Base-by-base conservation (phyloP, 2,329 filamentous ascomycete genomes). In the Beauveria scarabaeidicola region DNA sequence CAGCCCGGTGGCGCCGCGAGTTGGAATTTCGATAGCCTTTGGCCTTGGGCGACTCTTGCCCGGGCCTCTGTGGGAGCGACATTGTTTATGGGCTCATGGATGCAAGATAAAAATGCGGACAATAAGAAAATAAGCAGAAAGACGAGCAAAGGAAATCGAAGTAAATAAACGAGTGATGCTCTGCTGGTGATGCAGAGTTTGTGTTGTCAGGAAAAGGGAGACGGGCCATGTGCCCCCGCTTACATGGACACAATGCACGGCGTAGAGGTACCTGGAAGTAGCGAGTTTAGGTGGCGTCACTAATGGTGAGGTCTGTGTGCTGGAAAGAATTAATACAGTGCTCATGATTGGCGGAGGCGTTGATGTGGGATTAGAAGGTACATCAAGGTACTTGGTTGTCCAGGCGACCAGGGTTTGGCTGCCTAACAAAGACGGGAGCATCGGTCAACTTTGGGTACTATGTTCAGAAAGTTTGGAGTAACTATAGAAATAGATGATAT, bases 131-230 rank as follows among this genome's bases (percentile, higher is more conserved):
- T 17, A 21, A 27, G 15, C 9, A 59, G 11, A 40, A 54, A 21
- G 9, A 56, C 25, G 41, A 32, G 23, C 8, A 25, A 36, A 41
- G n/a, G 25, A 60, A 47, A 32, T 2, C n/a, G 7, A 55, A 48
- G 51, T 19, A 32, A 55, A 27, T 29, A 60, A 60, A 55, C 50
- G 50, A 60, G 58, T 52, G 57, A 47, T 47, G 57, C 57, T 40
- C 41, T 46, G 48, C 10, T 47, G 48, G 56, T 52, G 47, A 53
- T 59, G 57, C 57, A 59, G 48, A 59, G 57, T 59, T 59, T 59
- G 57, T 52, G 57, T 59, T 59, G 57, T 47, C 57, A 52, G 48
- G 56, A 59, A 52, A 59, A 59, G 50, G 57, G 57, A 52, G 46
- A 29, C 23, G 47, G 38, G 56, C 38, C 46, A 47, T 32, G 41